Evolutionary conservation across 768 basidiomycete species (phyloP), one percentile per base, ranked within the genome.

Genomic region (Panellus pusillus): DNA sequence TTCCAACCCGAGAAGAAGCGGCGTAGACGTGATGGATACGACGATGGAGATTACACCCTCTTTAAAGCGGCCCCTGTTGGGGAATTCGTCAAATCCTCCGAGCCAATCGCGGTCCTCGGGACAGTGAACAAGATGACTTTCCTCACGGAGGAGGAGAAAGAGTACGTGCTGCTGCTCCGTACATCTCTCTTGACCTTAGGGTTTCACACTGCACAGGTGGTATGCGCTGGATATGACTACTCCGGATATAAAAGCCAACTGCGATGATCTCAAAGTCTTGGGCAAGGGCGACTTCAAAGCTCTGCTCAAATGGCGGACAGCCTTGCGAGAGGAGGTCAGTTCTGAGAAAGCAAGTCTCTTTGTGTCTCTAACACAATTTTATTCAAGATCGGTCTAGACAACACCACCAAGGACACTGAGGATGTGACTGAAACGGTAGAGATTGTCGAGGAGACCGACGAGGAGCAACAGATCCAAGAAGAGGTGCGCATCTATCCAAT

Each of bases 1-100:
- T 98, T 99, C 66, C 92, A 95, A 60, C 97, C 97, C 2, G 94
- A 96, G 71, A 98, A 97, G 76, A 97, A 95, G 70, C 81, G 94
- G 38, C 79, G 97, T 52, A 83, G 90, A 58, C 84, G 97, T 62
- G 93, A 93, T 43, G 97, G 97, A 58, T 99, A 99, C 66, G 91
- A 84, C 13, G 97, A 99, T 35, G 94, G 93, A 19, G 89, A 96
- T 64, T 91, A 93, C 67, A 96, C 86, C 2, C 77, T 98, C 17
- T 97, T 92, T 78, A 90, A 87, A 65, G 76, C 83, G 40, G 72
- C 82, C 17, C 67, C 80, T 15, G 91, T 86, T 4, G 73, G 78
- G 9, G 83, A 90, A 28, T 98, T 95, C 66, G 72, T 98, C 50
- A 69, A 73, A 28, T 75, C 74, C 40, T 54, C 67, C 13, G 94